Percentiles rank a stretch among this genome's conserved stretches.
These are phyloP conservation scores for Tympanopsis confertula DNA, from an alignment of 2,329 filamentous ascomycete genomes.

Conservation along the genomic window DNA sequence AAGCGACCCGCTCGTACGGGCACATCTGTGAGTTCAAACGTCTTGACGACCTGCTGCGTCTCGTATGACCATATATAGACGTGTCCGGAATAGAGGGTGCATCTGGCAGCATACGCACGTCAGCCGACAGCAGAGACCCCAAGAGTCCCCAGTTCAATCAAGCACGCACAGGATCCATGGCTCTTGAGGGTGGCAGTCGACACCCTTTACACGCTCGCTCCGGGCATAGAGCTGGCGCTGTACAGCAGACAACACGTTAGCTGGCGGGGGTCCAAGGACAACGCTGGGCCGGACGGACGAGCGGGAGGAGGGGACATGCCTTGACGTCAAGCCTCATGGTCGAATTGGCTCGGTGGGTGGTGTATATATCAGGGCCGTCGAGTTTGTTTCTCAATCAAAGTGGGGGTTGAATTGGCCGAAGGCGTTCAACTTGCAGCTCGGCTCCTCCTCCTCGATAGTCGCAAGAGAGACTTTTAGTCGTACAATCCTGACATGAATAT, in stretches of 20 bases:
- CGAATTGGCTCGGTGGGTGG: too few relatives aligned
- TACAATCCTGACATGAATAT: too few relatives aligned
- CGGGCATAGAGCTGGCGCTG: slow-evolving; percentile 75
- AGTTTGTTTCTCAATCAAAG: too few relatives aligned
- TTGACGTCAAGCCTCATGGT: neutral
- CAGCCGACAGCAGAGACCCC: slow-evolving; percentile 5
- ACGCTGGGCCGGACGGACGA: neutral
- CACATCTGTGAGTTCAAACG: slow-evolving; percentile 96
- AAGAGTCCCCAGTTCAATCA: slow-evolving; percentile 65
- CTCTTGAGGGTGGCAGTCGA: slow-evolving; percentile 94
- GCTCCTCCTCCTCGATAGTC: too few relatives aligned
- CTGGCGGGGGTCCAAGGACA: neutral
- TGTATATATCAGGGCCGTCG: too few relatives aligned
- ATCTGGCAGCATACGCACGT: slow-evolving; percentile 3
- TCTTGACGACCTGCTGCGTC: slow-evolving; percentile 93
- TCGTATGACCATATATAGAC: slow-evolving; percentile 99
- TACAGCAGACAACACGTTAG: slow-evolving; percentile 18
- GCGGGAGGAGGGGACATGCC: neutral
- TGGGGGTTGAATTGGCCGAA: too few relatives aligned
- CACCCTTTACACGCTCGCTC: slow-evolving; percentile 91
- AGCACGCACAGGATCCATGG: slow-evolving; percentile 94
- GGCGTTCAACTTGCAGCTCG: too few relatives aligned
- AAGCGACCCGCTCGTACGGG: slow-evolving; percentile 94
- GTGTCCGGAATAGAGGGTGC: slow-evolving; percentile 45
- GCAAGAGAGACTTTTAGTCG: too few relatives aligned